Evolutionary conservation across 345 rosid genomes (phyloP), one percentile per base, ranked within the genome.

Genomic region (Salix udensis): DNA sequence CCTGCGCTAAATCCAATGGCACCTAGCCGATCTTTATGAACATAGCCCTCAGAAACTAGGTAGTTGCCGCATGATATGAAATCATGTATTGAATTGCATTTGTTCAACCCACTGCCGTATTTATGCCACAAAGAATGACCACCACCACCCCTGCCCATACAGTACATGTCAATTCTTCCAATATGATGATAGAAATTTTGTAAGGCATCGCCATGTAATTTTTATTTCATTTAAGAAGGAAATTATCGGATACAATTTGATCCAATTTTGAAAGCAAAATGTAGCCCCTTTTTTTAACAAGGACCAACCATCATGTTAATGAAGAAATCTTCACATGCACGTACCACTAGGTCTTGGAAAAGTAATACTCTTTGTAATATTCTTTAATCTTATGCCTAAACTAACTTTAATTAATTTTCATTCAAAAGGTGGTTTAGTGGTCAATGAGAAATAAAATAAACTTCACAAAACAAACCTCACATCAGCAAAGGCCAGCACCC

Each of bases 401-500:
- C 21, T 30, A 39, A 24, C 42, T 61, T 19, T 21, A 19, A 6
- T 31, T 28, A 66, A 16, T 31, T 5, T 18, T 21, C 39, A 46
- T 46, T 66, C 19, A 66, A 66, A 66, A 34, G 10, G 6, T 28
- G 23, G 4, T 6, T n/a, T 37, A 24, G n/a, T 6, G 7, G 6
- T 52, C 61, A 50, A 48, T 30, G n/a, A 8, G 68, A 71, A 68
- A 84, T 3, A 30, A 40, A 65, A 78, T 19, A 11, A 46, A 23
- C 8, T 64, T 55, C 24, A 77, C 3, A 13, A 71, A 70, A 78
- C 93, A 75, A 24, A 92, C 97, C 98, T 94, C 71, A 91, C 97
- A 83, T 94, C 98, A 81, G 97, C 95, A 79, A 94, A 94, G 42
- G 95, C 98, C 68, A 92, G 73, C 9, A 91, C 89, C 98, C 98